Conservation (phyloP, 345 rosid species). For the Mallotus nudiflorus region DNA sequence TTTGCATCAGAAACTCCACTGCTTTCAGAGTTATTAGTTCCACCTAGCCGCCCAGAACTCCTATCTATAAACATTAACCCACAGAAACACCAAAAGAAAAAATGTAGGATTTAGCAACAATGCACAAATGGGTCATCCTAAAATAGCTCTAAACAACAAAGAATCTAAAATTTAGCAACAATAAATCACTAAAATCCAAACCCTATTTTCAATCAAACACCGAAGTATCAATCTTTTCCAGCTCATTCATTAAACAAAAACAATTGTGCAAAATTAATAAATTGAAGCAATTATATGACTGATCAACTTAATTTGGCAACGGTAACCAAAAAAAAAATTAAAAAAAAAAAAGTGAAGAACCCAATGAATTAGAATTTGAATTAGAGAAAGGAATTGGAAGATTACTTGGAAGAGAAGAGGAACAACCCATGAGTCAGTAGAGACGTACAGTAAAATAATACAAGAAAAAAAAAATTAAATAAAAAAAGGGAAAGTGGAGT, state of each 20-base stretch:
- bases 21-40: constrained; percentile 55
- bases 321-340: no score
- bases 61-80: constrained; percentile 46
- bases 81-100: neutral
- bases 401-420: constrained; percentile 82
- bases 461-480: neutral
- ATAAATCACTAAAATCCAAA: neutral
- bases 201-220: neutral
- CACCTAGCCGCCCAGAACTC: constrained; percentile 58
- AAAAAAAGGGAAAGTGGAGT: no score
- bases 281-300: neutral
- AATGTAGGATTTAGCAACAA: constrained; percentile 16
- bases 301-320: constrained; percentile 1
- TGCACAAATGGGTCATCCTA: constrained; percentile 21
- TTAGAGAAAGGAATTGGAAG: neutral
- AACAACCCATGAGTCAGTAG: constrained; percentile 64
- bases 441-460: neutral
- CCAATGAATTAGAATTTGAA: neutral
- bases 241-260: neutral
- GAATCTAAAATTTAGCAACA: neutral
- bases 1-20: constrained; percentile 56
- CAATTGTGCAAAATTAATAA: neutral
- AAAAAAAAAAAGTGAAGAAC: no score
- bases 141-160: neutral
- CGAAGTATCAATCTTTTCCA: neutral